A percentile compares a stretch with the other conserved stretches of the same genome.
These are phyloP conservation scores for Pyropia yezoensis DNA, from an alignment of 23 red algal genomes.

Conservation along the genomic window DNA sequence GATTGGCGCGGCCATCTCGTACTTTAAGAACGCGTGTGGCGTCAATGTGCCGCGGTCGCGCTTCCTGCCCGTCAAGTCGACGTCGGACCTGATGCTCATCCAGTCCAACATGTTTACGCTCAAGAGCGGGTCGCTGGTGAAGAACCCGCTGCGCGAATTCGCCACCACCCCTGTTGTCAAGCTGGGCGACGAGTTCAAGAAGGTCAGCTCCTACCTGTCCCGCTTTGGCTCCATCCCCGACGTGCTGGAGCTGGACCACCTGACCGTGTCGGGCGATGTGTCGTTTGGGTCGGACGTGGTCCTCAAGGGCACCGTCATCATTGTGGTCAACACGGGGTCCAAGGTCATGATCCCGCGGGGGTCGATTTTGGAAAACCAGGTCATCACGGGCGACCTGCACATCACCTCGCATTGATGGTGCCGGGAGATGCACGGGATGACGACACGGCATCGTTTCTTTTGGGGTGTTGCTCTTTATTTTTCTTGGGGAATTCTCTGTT, in stretches of 20 bases:
- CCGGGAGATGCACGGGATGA: no score
- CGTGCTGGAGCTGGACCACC: constrained; percentile 89
- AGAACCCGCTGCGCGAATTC: constrained; percentile 83
- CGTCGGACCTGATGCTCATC: constrained; percentile 92
- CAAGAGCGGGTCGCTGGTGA: constrained; percentile 76
- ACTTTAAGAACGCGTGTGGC: constrained; percentile 85
- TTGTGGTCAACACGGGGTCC: constrained; percentile 72
- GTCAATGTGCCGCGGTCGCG: constrained; percentile 94
- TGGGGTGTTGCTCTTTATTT: no score
- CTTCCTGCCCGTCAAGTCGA: constrained; percentile 95
- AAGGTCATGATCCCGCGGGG: constrained; percentile 89
- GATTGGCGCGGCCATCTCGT: constrained; percentile 85
- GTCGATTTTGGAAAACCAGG: constrained; percentile 86
- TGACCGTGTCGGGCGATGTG: constrained; percentile 93
- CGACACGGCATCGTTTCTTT: no score
- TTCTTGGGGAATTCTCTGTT: no score
- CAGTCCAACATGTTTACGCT: constrained; percentile 92
- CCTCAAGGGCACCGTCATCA: constrained; percentile 93
- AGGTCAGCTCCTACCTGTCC: constrained; percentile 76
- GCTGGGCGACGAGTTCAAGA: constrained; percentile 93
- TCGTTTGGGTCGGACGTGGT: constrained; percentile 66
- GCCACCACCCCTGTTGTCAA: constrained; percentile 81
- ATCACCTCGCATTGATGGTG: constrained; percentile 65
- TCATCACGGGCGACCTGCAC: constrained; percentile 76
- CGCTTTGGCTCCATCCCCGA: constrained; percentile 90